phyloP scores from a whole-genome alignment of 768 basidiomycete species.

The Sporobolomyces pararoseus region DNA sequence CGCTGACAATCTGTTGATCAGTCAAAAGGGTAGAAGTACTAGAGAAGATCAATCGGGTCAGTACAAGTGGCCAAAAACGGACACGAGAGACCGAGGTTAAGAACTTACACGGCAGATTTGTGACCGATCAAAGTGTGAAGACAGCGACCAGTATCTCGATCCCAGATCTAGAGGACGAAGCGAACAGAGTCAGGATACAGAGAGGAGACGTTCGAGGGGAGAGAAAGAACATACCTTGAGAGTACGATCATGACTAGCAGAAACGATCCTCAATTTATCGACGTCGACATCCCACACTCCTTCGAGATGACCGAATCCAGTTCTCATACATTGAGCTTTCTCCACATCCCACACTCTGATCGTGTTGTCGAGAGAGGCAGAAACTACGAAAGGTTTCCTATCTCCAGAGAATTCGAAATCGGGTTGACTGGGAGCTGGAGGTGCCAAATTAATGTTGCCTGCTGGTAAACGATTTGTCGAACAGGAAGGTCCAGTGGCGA shows the following conservation, averaged over 20 bases:
- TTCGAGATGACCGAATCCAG: conserved; percentile 92
- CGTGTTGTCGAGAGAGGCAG: conserved; percentile 56
- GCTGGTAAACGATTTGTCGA: conserved; percentile 14
- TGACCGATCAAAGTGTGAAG: conserved; percentile 88
- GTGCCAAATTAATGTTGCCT: conserved; percentile 15
- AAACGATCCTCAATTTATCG: conserved; percentile 84
- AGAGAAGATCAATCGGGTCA: neutral
- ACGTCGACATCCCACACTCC: conserved; percentile 91
- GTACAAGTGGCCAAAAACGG: no score
- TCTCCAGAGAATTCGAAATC: conserved; percentile 44
- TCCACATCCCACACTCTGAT: conserved; percentile 96
- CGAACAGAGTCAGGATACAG: conserved; percentile 35
- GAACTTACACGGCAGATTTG: conserved; percentile 68
- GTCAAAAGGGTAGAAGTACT: conserved; percentile 40
- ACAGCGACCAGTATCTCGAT: conserved; percentile 79
- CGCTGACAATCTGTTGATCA: conserved; percentile 43
- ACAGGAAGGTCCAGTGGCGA: conserved; percentile 3
- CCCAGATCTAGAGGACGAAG: conserved; percentile 71
- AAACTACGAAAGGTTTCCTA: conserved; percentile 66
- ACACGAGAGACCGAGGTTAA: neutral
- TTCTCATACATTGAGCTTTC: conserved; percentile 67
- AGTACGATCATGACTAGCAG: conserved; percentile 91
- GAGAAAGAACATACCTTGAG: conserved; percentile 74
- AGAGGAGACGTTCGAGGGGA: neutral
- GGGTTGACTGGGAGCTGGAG: conserved; percentile 6